Percentiles rank a stretch among this genome's conserved stretches.
Evolutionary conservation across 1,284 basidiomycete genomes (phyloP).

Genomic region (Veloboletus limbatus): DNA sequence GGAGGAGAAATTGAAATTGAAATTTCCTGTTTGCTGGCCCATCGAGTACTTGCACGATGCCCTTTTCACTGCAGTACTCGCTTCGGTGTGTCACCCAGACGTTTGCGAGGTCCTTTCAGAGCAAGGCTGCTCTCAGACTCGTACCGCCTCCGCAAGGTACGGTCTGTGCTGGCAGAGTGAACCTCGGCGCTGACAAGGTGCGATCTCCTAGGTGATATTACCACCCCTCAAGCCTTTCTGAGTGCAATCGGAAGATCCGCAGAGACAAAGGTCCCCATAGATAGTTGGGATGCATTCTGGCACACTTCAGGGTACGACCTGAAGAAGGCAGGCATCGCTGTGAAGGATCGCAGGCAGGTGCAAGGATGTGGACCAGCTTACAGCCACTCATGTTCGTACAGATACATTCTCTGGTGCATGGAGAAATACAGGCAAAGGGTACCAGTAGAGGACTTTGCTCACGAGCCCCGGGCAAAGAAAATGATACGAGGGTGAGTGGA

Average conservation of each 20-base stretch:
- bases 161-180: background rate
- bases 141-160: constrained; percentile 24
- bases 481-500: constrained; percentile 68
- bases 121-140: constrained; percentile 37
- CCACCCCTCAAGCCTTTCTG: constrained; percentile 61
- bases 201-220: constrained; percentile 39
- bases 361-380: background rate
- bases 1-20: background rate
- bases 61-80: constrained; percentile 18
- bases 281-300: constrained; percentile 71
- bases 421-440: constrained; percentile 67
- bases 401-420: constrained; percentile 82
- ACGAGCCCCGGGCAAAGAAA: constrained; percentile 65
- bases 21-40: background rate
- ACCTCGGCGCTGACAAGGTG: constrained; percentile 11
- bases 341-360: constrained; percentile 61
- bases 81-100: constrained; percentile 18
- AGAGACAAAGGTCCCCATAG: constrained; percentile 59
- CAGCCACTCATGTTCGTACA: constrained; percentile 29
- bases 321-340: constrained; percentile 61
- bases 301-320: constrained; percentile 52
- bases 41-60: constrained; percentile 15
- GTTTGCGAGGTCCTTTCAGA: constrained; percentile 40
- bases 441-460: constrained; percentile 57
- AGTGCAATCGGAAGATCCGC: constrained; percentile 65